Conservation (phyloP, 768 basidiomycete species). For the Ephemerocybe angulata region DNA sequence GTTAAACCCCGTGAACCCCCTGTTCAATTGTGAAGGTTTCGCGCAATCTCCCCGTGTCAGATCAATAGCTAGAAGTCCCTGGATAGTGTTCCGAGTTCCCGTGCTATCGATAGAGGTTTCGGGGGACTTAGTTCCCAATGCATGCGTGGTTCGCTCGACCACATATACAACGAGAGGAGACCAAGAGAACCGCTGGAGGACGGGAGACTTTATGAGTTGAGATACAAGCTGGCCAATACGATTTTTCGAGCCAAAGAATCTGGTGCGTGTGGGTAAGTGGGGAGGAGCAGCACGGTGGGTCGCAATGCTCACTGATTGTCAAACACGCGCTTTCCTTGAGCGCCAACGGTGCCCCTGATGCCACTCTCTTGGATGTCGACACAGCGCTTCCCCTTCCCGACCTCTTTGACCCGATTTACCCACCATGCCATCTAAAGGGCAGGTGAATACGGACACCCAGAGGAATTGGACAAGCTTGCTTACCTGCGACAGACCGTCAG, state of each 20-base stretch:
- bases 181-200: slow-evolving; percentile 49
- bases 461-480: no score
- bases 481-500: background rate
- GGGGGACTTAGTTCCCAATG: slow-evolving; percentile 17
- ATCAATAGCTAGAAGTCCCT: slow-evolving; percentile 51
- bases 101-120: background rate
- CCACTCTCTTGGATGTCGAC: slow-evolving; percentile 41
- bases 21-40: slow-evolving; percentile 45
- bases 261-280: slow-evolving; percentile 14
- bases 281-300: background rate
- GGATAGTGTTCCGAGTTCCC: slow-evolving; percentile 16
- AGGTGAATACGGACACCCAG: background rate
- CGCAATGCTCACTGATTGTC: no score
- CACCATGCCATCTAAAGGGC: slow-evolving; percentile 40
- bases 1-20: slow-evolving; percentile 49
- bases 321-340: slow-evolving; percentile 35
- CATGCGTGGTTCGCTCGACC: slow-evolving; percentile 46
- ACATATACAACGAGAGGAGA: slow-evolving; percentile 49
- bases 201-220: slow-evolving; percentile 42
- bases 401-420: slow-evolving; percentile 33
- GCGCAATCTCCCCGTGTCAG: slow-evolving; percentile 55
- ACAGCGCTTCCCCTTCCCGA: slow-evolving; percentile 23
- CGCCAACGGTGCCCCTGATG: slow-evolving; percentile 38
- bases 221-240: slow-evolving; percentile 42
- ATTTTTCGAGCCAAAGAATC: slow-evolving; percentile 41